Conservation (phyloP, 306 rosid genomes). For the Inga leiocalycina region DNA sequence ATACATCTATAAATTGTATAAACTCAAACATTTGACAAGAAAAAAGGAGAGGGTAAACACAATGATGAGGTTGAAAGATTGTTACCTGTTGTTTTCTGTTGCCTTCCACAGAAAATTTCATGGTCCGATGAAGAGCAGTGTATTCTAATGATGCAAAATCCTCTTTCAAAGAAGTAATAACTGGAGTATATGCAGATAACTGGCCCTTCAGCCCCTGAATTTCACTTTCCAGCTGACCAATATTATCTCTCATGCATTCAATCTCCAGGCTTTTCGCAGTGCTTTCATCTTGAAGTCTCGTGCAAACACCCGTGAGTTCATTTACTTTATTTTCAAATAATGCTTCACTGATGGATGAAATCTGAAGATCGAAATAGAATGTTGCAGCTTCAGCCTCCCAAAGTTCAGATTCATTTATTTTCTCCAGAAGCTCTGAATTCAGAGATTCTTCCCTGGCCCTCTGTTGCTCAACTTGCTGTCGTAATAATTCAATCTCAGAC, state of each 20-base stretch:
- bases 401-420: constrained; percentile 73
- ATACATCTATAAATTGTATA: not conserved
- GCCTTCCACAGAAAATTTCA: constrained; percentile 35
- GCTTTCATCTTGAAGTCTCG: constrained; percentile 67
- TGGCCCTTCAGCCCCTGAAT: constrained; percentile 62
- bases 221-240: constrained; percentile 67
- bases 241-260: constrained; percentile 59
- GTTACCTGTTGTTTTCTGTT: constrained; percentile 55
- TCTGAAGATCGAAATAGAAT: constrained; percentile 89
- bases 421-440: constrained; percentile 77
- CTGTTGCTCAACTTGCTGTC: constrained; percentile 65
- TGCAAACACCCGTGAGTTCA: constrained; percentile 74
- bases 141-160: constrained; percentile 79
- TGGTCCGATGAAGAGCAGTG: constrained; percentile 49
- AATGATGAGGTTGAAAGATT: constrained; percentile 21
- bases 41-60: constrained; percentile 8
- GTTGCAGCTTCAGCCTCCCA: constrained; percentile 96
- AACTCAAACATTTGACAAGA: constrained; percentile 9
- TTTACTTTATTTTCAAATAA: constrained; percentile 81
- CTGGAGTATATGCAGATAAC: constrained; percentile 76
- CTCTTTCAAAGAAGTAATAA: constrained; percentile 70
- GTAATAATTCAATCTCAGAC: constrained; percentile 59
- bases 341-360: constrained; percentile 77
- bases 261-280: constrained; percentile 62
- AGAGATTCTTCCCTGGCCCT: constrained; percentile 71